phyloP scores from a whole-genome alignment of 2,329 filamentous ascomycete species.

The Curvularia hawaiiensis region DNA sequence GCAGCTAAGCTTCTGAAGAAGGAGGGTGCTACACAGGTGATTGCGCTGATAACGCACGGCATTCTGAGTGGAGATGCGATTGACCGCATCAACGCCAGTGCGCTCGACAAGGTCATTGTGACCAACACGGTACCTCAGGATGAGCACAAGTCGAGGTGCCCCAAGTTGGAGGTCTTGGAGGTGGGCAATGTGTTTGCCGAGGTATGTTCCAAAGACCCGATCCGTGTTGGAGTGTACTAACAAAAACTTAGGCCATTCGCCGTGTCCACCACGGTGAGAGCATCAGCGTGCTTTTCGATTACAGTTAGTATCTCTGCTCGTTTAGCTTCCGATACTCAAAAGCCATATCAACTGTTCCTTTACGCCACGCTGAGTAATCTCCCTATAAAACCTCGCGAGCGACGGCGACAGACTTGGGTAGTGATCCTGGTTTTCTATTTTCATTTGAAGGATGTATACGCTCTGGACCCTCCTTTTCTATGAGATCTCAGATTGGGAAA shows the following conservation, averaged over 20 bases:
- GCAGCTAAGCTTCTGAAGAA: constrained; percentile 97
- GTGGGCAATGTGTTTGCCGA: constrained; percentile 89
- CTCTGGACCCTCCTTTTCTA: constrained; percentile 2
- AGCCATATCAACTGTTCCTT: not conserved
- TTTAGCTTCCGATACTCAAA: not conserved
- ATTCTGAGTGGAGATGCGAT: constrained; percentile 96
- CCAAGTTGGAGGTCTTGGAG: constrained; percentile 91
- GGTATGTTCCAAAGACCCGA: constrained; percentile 52
- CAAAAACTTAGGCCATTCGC: constrained; percentile 70
- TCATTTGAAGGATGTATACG: not conserved
- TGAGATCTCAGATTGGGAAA: not conserved
- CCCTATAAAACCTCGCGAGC: not conserved
- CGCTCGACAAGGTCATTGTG: constrained; percentile 90
- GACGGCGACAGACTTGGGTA: not conserved
- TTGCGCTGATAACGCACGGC: constrained; percentile 91
- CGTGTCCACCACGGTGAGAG: constrained; percentile 97
- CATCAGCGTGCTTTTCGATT: constrained; percentile 92
- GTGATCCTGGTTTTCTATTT: not conserved
- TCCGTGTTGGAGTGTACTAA: constrained; percentile 25
- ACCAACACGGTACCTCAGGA: constrained; percentile 94
- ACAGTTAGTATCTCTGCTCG: constrained; percentile 60
- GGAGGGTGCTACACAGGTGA: constrained; percentile 85
- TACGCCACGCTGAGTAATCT: not conserved
- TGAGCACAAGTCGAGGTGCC: constrained; percentile 76
- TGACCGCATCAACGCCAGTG: constrained; percentile 88